phyloP scores from a whole-genome alignment of 257 asterid species.

The Forsythia suspensa region DNA sequence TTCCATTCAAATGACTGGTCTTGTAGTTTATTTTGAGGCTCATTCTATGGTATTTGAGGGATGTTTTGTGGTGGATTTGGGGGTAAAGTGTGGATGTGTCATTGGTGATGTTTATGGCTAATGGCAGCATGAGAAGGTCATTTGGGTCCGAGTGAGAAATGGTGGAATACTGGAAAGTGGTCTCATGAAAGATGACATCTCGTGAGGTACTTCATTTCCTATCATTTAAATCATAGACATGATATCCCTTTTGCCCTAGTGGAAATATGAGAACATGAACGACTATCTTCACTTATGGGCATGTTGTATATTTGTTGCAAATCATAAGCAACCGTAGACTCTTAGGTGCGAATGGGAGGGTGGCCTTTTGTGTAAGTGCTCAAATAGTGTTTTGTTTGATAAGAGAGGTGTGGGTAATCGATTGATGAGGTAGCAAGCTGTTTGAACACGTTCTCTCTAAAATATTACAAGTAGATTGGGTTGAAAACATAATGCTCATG shows the following conservation, averaged over 20 bases:
- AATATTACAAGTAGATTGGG: no score
- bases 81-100: no score
- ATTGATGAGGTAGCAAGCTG: background rate
- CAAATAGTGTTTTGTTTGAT: background rate
- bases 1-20: no score
- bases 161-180: background rate
- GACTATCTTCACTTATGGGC: background rate
- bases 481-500: no score
- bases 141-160: background rate
- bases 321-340: background rate
- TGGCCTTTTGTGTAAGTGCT: background rate
- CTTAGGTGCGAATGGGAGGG: background rate
- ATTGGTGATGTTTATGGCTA: no score
- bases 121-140: no score
- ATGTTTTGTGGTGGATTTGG: no score
- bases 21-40: no score
- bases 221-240: background rate
- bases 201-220: background rate
- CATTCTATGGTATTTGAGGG: no score
- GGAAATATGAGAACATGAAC: background rate
- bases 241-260: background rate
- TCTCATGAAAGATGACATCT: background rate
- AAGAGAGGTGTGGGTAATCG: background rate
- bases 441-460: no score
- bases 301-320: background rate